Conservation (phyloP, 305 asterid genomes). For the Andrographis paniculata region DNA sequence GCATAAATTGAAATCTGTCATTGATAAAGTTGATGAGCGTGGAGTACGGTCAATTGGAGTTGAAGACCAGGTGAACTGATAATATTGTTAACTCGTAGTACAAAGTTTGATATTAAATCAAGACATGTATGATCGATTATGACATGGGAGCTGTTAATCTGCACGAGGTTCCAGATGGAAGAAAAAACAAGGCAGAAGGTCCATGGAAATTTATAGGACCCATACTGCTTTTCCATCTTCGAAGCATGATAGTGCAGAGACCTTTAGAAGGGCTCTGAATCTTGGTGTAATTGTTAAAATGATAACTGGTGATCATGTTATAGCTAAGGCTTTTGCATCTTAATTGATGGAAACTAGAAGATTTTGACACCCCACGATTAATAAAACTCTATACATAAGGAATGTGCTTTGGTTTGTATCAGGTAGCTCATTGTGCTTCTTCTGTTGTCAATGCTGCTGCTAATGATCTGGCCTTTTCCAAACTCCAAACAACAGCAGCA, state of each 20-base stretch:
- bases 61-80: constrained; percentile 53
- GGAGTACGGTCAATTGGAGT: constrained; percentile 66
- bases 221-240: constrained; percentile 77
- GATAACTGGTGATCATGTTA: constrained; percentile 60
- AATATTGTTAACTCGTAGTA: constrained; percentile 5
- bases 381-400: no score
- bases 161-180: constrained; percentile 74
- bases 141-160: constrained; percentile 9
- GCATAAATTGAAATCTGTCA: constrained; percentile 48
- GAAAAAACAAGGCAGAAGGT: constrained; percentile 68
- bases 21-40: constrained; percentile 61
- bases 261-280: constrained; percentile 66
- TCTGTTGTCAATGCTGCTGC: no score
- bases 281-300: constrained; percentile 79
- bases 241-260: constrained; percentile 72
- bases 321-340: background rate
- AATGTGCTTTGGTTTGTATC: no score
- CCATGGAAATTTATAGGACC: constrained; percentile 80
- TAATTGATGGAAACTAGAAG: constrained; percentile 6
- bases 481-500: no score
- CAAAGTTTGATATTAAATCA: constrained; percentile 1
- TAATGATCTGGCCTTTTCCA: no score
- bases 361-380: no score
- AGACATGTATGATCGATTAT: constrained; percentile 9
- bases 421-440: no score